Conservation (phyloP, 139 green algal genomes). For the Spirogloea muscicola region DNA sequence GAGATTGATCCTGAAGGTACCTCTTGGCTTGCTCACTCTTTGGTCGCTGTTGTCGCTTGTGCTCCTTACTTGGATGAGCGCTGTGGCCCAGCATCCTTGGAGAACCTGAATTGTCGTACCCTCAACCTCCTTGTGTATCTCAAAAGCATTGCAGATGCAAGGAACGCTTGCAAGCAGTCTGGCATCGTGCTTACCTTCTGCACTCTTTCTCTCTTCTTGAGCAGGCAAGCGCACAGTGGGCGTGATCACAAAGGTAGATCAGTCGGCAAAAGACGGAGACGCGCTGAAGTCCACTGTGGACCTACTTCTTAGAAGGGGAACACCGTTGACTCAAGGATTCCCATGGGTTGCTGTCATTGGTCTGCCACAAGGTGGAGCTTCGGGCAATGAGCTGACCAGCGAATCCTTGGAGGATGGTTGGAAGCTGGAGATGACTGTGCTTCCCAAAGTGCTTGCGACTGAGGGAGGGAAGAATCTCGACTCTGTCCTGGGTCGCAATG, state of each 20-base stretch:
- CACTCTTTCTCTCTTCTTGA: background rate
- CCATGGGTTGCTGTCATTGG: constrained; percentile 30
- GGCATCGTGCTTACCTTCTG: background rate
- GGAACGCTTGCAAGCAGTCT: no score
- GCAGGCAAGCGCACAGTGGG: constrained; percentile 22
- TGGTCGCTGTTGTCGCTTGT: no score
- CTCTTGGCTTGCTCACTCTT: no score
- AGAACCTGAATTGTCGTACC: no score
- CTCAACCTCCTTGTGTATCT: no score
- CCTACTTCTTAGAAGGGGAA: constrained; percentile 6
- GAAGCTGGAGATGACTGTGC: background rate
- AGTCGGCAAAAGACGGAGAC: background rate
- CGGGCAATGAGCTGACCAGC: background rate
- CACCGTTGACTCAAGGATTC: constrained; percentile 5
- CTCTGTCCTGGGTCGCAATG: constrained; percentile 4
- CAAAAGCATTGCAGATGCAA: no score
- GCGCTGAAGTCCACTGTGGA: background rate
- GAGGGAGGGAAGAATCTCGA: constrained; percentile 11
- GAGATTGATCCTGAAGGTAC: constrained; percentile 28
- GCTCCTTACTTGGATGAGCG: no score
- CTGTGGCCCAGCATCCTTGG: no score
- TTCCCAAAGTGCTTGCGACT: background rate
- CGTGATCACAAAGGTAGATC: constrained; percentile 24
- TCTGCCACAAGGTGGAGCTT: background rate
- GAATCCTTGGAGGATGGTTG: constrained; percentile 7